Evolutionary conservation across 345 rosid genomes (phyloP).

Genomic region (Carallia brachiata): DNA sequence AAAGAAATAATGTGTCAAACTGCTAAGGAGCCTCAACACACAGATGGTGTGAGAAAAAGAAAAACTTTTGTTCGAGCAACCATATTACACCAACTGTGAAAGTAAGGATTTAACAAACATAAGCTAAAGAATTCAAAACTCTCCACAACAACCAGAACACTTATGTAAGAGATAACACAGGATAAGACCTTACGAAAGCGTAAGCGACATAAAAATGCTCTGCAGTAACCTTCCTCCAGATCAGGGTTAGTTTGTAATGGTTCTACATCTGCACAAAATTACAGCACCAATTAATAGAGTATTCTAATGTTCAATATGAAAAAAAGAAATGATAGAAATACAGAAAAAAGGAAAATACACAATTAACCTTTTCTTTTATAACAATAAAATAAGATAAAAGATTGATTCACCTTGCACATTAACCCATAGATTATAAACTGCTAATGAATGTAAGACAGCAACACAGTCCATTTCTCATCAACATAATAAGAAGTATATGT

Average conservation of each 20-base stretch:
- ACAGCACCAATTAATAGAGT: conserved; percentile 10
- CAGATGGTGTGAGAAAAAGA: conserved; percentile 1
- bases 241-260: conserved; percentile 65
- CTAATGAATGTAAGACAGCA: not conserved
- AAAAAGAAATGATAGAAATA: not conserved
- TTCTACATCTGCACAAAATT: conserved; percentile 67
- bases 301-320: not conserved
- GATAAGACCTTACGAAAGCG: conserved; percentile 99
- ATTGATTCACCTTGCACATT: not conserved
- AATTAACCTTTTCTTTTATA: no score
- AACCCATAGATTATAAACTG: not conserved
- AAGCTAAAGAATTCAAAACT: conserved; percentile 2
- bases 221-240: conserved; percentile 87
- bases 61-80: not conserved
- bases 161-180: conserved; percentile 39
- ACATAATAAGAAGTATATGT: not conserved
- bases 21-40: conserved; percentile 8
- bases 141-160: conserved; percentile 5
- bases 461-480: not conserved
- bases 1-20: not conserved
- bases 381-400: not conserved
- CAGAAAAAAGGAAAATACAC: not conserved
- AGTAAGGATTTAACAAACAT: not conserved
- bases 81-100: not conserved
- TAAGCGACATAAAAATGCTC: conserved; percentile 84